Evolutionary conservation across 164 flowering plant species (phyloP).

Genomic region (Annona cherimola): DNA sequence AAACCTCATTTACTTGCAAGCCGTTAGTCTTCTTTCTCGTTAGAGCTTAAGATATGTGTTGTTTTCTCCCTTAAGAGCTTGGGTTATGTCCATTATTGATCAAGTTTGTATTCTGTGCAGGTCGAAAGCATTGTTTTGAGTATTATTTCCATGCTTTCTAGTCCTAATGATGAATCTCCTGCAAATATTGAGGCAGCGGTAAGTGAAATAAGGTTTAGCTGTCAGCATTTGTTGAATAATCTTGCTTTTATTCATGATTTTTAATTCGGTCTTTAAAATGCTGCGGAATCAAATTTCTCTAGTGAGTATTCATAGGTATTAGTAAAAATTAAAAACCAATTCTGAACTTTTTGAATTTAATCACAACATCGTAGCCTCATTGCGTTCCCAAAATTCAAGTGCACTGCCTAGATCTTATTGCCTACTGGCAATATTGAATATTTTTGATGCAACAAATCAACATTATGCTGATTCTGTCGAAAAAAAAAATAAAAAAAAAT

Average conservation of each 20-base stretch:
- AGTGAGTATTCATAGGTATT: neutral
- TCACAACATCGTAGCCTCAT: too few relatives aligned
- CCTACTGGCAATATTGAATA: too few relatives aligned
- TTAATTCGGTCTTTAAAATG: neutral
- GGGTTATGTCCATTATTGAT: neutral
- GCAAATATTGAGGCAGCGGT: constrained; percentile 93
- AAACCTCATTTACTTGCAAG: too few relatives aligned
- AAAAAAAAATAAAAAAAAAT: too few relatives aligned
- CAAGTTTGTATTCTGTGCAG: constrained; percentile 31
- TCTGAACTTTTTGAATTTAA: too few relatives aligned
- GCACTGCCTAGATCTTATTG: too few relatives aligned
- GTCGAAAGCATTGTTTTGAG: constrained; percentile 92
- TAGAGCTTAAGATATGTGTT: too few relatives aligned
- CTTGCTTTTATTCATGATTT: neutral
- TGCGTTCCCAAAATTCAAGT: too few relatives aligned
- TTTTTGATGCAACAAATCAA: too few relatives aligned
- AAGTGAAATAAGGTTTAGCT: constrained; percentile 22
- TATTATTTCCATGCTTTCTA: constrained; percentile 87
- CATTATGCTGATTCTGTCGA: too few relatives aligned
- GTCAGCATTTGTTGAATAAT: neutral
- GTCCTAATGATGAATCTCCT: constrained; percentile 91
- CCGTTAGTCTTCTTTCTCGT: too few relatives aligned
- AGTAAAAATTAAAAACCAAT: neutral
- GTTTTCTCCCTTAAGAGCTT: too few relatives aligned
- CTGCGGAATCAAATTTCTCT: neutral